phyloP scores from a whole-genome alignment of 2,329 filamentous ascomycete genomes.

The Venturia effusa region DNA sequence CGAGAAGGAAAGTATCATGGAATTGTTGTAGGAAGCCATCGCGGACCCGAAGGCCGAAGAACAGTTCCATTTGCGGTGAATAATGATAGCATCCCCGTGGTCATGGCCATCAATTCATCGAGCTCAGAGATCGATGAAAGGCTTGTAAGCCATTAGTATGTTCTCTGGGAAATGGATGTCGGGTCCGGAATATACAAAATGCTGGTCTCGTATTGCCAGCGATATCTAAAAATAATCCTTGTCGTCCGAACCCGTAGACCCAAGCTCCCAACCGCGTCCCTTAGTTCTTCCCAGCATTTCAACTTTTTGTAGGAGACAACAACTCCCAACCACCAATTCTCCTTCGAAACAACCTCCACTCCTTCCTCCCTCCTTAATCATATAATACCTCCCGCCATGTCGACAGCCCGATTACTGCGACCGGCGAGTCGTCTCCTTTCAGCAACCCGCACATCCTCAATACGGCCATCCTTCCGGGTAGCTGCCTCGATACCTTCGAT shows the following conservation, averaged over 20 bases:
- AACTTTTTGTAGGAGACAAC: neutral
- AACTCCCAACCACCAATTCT: neutral
- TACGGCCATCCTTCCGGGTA: conserved; percentile 42
- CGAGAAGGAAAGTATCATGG: no score
- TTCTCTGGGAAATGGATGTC: neutral
- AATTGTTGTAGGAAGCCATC: no score
- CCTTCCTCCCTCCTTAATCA: conserved; percentile 15
- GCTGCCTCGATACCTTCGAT: conserved; percentile 36
- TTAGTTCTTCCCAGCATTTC: neutral
- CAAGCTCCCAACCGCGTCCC: neutral
- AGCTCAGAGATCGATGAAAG: neutral
- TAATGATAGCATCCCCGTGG: neutral
- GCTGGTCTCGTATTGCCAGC: neutral
- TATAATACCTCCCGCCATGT: conserved; percentile 32
- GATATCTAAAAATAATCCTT: neutral
- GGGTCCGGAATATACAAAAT: neutral
- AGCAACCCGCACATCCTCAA: conserved; percentile 39
- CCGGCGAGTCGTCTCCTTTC: conserved; percentile 53
- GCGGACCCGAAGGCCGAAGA: neutral
- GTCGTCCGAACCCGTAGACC: neutral
- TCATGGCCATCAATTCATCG: neutral
- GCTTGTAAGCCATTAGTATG: neutral
- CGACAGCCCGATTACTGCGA: conserved; percentile 51
- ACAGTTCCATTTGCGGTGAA: neutral
- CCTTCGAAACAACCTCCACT: neutral